Evolutionary conservation across 139 green algal genomes (phyloP).

Genomic region (Volvox africanus): DNA sequence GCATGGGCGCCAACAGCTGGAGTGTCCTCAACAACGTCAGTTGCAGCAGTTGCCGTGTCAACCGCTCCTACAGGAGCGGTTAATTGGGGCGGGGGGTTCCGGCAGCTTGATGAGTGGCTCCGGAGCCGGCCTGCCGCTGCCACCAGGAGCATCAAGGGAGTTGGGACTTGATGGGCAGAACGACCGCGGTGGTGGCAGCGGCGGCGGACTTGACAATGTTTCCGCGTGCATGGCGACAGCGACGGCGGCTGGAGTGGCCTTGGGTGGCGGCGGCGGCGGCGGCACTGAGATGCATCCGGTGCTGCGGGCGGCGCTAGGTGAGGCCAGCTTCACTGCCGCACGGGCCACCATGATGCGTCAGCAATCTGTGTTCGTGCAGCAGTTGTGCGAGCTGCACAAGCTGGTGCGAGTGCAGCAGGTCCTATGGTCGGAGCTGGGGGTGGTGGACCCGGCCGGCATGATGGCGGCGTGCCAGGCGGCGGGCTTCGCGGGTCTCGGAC

Average conservation of each 20-base stretch:
- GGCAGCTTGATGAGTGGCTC: too few relatives aligned
- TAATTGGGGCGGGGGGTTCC: too few relatives aligned
- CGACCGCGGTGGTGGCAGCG: not conserved
- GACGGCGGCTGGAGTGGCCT: not conserved
- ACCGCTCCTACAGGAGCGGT: not conserved
- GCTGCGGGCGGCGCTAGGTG: constrained; percentile 50
- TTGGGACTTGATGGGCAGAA: not conserved
- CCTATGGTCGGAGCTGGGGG: constrained; percentile 35
- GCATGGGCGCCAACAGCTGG: not conserved
- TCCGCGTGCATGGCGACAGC: too few relatives aligned
- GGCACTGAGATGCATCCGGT: not conserved
- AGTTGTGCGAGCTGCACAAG: constrained; percentile 70
- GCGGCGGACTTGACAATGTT: not conserved
- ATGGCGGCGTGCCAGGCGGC: not conserved
- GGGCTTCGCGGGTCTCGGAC: not conserved
- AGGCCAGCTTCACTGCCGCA: constrained; percentile 51
- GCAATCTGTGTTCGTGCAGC: constrained; percentile 61
- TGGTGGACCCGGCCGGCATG: constrained; percentile 21
- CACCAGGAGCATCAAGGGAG: not conserved
- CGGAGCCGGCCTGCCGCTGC: too few relatives aligned
- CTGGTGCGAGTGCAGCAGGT: constrained; percentile 55
- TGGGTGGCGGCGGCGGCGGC: not conserved
- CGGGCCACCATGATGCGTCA: constrained; percentile 61
- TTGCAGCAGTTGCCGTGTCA: not conserved
- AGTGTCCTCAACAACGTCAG: not conserved